Evolutionary conservation across 306 rosid species (phyloP), one percentile per base, ranked within the genome.

Genomic region (Biancaea sappan): DNA sequence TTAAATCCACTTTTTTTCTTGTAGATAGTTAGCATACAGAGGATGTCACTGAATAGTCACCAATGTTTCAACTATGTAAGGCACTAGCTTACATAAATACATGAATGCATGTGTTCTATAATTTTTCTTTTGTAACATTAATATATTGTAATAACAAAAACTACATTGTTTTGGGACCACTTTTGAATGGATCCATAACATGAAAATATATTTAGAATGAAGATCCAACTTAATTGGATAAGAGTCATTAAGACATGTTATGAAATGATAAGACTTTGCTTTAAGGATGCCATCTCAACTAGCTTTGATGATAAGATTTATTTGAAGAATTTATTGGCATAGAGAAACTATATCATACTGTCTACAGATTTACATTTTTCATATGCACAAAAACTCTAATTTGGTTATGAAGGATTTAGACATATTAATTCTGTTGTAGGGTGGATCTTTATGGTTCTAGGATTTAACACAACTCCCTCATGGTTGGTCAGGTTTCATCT

Each of bases 371-470:
- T 29, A 12, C 53, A 61, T 24, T 31, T 52, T 24, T 58, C 53
- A 56, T 50, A 24, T 53, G 56, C 71, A 56, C 15, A 62, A 24
- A 66, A 40, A 68, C 41, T 34, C 46, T 41, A 47, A 63, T 13
- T 59, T 9, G 25, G 57, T 47, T 4, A 48, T 31, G 73, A 72
- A 53, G 48, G 78, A 67, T 80, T 67, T 62, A 62, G 69, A 61
- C 68, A 47, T 65, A 59, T 72, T 67, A 79, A 38, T 60, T 69
- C 32, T 72, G 69, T 82, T 65, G 69, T 91, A 94, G 98, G 98
- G 98, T 67, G 98, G 97, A 72, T 81, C 89, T 81, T 73, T 91
- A 38, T 94, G 98, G 98, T 94, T 94, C 85, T 90, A 84, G 72
- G 86, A 94, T 84, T 87, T 94, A 82, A 81, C 96, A 57, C 91